Evolutionary conservation across 2,329 filamentous ascomycete species (phyloP).

Genomic region (Aspergillus puulaauensis): DNA sequence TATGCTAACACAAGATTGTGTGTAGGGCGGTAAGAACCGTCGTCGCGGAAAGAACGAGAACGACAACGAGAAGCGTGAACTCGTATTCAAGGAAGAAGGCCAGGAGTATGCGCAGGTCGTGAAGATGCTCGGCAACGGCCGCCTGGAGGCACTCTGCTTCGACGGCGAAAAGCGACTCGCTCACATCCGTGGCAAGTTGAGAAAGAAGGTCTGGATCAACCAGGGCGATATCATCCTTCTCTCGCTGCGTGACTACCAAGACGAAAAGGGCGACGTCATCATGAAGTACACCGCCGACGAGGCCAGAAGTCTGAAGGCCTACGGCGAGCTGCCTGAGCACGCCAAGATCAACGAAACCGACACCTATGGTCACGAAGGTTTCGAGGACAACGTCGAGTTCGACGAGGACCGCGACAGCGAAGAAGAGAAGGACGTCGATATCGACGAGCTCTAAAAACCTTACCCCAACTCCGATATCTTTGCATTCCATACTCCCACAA

Average conservation of each 20-base stretch:
- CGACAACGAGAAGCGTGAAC: slow-evolving; percentile 98
- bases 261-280: slow-evolving; percentile 90
- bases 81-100: slow-evolving; percentile 98
- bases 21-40: slow-evolving; percentile 94
- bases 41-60: slow-evolving; percentile 99
- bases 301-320: slow-evolving; percentile 90
- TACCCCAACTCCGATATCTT: slow-evolving; percentile 23
- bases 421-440: slow-evolving; percentile 79
- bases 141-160: slow-evolving; percentile 91
- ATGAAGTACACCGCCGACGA: slow-evolving; percentile 96
- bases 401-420: slow-evolving; percentile 79
- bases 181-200: slow-evolving; percentile 90
- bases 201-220: slow-evolving; percentile 99
- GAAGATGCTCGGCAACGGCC: slow-evolving; percentile 96
- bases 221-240: slow-evolving; percentile 92
- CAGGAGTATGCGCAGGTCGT: slow-evolving; percentile 87
- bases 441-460: slow-evolving; percentile 81
- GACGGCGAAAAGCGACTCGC: slow-evolving; percentile 85
- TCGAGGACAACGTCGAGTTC: slow-evolving; percentile 98
- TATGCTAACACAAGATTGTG: slow-evolving; percentile 27
- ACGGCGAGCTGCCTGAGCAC: slow-evolving; percentile 93
- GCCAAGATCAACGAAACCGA: slow-evolving; percentile 99
- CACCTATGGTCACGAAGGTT: slow-evolving; percentile 81
- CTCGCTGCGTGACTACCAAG: slow-evolving; percentile 87
- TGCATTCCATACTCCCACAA: slow-evolving; percentile 31